A percentile compares a stretch with the other conserved stretches of the same genome.
Evolutionary conservation across 169 alveolate species (phyloP).

Genomic region (Miamiensis avidus): DNA sequence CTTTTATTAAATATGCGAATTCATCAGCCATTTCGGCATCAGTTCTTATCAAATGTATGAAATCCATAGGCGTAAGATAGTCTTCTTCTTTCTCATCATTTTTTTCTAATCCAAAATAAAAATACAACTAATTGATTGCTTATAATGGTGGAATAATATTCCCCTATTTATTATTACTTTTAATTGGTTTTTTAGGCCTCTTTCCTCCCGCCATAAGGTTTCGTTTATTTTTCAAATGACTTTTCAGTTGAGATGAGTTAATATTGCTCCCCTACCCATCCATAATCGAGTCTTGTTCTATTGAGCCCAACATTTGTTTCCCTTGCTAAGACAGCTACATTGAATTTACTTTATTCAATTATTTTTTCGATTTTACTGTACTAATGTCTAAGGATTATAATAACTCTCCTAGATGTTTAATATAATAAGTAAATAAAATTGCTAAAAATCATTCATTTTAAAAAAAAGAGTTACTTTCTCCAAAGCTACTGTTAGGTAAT

Average conservation of each 20-base stretch:
- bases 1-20: conserved; percentile 69
- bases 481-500: too few species aligned
- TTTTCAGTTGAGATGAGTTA: too few species aligned
- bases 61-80: conserved; percentile 72
- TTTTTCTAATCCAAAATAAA: too few species aligned
- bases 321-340: neutral
- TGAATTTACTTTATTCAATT: too few species aligned
- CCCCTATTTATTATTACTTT: neutral
- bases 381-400: neutral
- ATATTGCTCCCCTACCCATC: too few species aligned
- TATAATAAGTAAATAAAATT: too few species aligned
- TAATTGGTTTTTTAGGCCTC: neutral
- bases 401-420: neutral
- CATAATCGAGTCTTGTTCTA: neutral
- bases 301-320: neutral
- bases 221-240: too few species aligned
- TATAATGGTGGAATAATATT: too few species aligned
- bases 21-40: conserved; percentile 72
- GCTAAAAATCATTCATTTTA: too few species aligned
- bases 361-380: neutral
- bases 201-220: neutral
- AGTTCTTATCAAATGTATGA: conserved; percentile 58
- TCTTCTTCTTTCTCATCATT: conserved; percentile 2
- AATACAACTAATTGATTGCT: too few species aligned
- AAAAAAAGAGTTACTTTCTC: too few species aligned